These are phyloP conservation scores for Solanum etuberosum DNA, from an alignment of 257 asterid species.

Conservation along the genomic window DNA sequence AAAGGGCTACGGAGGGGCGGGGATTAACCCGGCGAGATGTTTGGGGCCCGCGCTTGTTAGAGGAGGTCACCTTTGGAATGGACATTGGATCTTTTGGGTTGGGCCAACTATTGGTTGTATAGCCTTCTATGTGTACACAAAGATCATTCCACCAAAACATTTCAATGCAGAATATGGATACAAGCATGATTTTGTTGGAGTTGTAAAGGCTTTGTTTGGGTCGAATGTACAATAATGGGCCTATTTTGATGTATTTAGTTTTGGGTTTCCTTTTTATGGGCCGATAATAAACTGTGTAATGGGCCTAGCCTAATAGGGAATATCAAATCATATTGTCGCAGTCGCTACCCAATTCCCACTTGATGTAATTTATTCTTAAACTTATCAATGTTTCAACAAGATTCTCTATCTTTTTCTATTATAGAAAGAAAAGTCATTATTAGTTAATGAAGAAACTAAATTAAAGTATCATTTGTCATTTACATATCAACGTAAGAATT, in stretches of 20 bases:
- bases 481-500: no score
- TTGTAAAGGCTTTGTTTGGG: conserved; percentile 30
- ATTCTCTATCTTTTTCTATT: no score
- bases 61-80: conserved; percentile 72
- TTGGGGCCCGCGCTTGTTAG: conserved; percentile 62
- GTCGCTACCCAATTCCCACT: no score
- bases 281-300: neutral
- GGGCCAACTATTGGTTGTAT: conserved; percentile 55
- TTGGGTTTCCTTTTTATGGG: neutral
- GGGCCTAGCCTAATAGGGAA: no score
- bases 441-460: neutral
- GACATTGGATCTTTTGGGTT: conserved; percentile 74
- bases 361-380: no score
- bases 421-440: no score
- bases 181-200: conserved; percentile 44
- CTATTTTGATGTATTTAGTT: neutral
- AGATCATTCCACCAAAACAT: conserved; percentile 57
- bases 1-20: conserved; percentile 61
- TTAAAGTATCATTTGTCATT: neutral
- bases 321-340: no score
- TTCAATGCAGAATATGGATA: conserved; percentile 30
- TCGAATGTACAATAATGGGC: neutral
- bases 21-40: conserved; percentile 73
- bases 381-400: no score
- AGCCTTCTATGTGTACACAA: conserved; percentile 51